phyloP scores from a whole-genome alignment of 2,329 filamentous ascomycete species.

The Pestalotiopsis sp. region DNA sequence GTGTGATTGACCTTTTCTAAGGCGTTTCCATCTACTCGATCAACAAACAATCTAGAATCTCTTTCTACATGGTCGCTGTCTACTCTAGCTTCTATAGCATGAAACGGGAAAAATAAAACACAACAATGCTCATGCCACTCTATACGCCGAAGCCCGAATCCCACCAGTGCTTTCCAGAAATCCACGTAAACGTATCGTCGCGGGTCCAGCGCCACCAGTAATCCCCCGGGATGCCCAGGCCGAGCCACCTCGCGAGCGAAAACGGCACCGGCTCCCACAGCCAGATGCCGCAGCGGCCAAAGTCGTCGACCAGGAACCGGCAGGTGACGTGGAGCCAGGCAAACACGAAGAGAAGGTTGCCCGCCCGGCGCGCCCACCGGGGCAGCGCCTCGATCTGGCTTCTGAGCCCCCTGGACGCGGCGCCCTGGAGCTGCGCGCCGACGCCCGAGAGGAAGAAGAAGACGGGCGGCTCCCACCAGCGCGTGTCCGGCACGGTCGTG shows the following conservation, averaged over 20 bases:
- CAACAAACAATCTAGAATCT: background rate
- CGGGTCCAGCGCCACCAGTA: constrained; percentile 69
- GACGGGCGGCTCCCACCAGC: constrained; percentile 53
- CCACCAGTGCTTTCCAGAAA: constrained; percentile 66
- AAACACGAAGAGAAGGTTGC: constrained; percentile 64
- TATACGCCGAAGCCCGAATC: constrained; percentile 38
- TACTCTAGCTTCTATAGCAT: background rate
- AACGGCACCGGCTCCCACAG: constrained; percentile 80
- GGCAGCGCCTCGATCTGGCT: constrained; percentile 36
- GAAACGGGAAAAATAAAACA: background rate
- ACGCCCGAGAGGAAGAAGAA: constrained; percentile 76
- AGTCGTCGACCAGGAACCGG: constrained; percentile 72
- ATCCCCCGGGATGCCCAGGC: constrained; percentile 62
- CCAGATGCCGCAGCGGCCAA: constrained; percentile 75
- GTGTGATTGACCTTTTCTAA: background rate
- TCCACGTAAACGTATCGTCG: constrained; percentile 54
- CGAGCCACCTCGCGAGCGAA: constrained; percentile 68
- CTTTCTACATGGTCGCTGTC: background rate
- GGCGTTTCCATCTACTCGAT: background rate
- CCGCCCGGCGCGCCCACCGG: constrained; percentile 44
- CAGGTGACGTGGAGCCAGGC: constrained; percentile 71
- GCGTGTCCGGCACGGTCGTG: constrained; percentile 58
- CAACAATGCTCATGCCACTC: background rate
- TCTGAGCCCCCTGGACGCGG: constrained; percentile 16
- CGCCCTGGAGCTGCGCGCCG: constrained; percentile 64